A percentile compares a stretch with the other conserved stretches of the same genome.
Conservation (phyloP, 257 asterid genomes). For the Solanum commersonii region DNA sequence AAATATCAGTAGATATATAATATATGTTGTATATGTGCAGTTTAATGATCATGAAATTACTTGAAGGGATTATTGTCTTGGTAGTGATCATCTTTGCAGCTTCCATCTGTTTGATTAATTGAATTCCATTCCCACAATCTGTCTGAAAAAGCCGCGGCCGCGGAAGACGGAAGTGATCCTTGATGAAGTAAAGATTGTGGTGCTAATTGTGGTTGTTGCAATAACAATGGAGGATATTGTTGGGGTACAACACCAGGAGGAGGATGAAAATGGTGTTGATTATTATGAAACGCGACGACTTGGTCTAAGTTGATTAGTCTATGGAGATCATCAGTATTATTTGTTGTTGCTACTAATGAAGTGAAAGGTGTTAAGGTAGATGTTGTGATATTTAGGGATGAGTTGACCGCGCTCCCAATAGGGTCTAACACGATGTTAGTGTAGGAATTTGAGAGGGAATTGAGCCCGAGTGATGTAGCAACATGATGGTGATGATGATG, state of each 20-base stretch:
- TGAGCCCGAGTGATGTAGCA: conserved; percentile 37
- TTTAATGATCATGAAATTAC: not conserved
- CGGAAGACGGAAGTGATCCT: conserved; percentile 15
- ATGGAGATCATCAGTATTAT: conserved; percentile 49
- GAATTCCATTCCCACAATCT: conserved; percentile 88
- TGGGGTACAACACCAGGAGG: conserved; percentile 17
- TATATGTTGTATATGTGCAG: not conserved
- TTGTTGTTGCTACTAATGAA: conserved; percentile 5
- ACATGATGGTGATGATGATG: not conserved
- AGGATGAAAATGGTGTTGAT: conserved; percentile 16
- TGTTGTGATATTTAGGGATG: conserved; percentile 12
- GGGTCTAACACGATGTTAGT: not conserved
- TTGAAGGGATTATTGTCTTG: not conserved
- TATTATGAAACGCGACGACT: conserved; percentile 10
- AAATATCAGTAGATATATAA: not conserved
- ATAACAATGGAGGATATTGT: conserved; percentile 19
- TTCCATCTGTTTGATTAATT: not conserved
- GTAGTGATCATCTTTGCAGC: not conserved
- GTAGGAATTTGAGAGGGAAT: conserved; percentile 24
- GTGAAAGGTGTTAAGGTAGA: conserved; percentile 4
- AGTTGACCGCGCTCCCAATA: not conserved
- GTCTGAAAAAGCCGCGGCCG: conserved; percentile 25
- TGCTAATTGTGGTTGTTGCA: conserved; percentile 3
- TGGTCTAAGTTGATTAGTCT: conserved; percentile 42
- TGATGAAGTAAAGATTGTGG: conserved; percentile 3